Percentiles rank a stretch among this genome's conserved stretches.
phyloP scores from a whole-genome alignment of 768 basidiomycete species.

The Amanita pallidorosea region DNA sequence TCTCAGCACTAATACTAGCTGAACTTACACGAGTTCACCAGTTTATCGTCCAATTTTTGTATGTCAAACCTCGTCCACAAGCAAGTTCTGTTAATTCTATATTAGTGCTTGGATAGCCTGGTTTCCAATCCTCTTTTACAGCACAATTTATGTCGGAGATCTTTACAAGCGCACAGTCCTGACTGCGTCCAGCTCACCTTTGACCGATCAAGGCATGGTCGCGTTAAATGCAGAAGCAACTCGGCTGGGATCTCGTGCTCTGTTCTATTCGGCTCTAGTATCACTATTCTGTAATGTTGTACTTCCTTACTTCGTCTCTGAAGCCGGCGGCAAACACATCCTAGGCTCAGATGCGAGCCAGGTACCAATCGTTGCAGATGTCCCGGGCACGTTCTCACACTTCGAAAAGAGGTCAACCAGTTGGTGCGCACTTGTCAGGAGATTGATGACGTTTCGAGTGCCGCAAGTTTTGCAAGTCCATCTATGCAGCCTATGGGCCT shows the following conservation, averaged over 20 bases:
- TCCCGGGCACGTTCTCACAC: not conserved
- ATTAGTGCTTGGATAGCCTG: slow-evolving; percentile 75
- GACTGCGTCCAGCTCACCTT: slow-evolving; percentile 15
- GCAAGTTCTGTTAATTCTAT: not conserved
- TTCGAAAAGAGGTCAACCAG: not conserved
- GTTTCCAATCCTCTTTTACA: slow-evolving; percentile 90
- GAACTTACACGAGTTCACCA: slow-evolving; percentile 15
- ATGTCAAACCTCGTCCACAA: slow-evolving; percentile 6
- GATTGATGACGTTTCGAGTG: slow-evolving; percentile 15
- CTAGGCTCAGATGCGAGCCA: not conserved
- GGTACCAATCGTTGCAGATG: not conserved
- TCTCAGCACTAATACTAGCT: not conserved
- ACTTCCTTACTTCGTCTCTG: slow-evolving; percentile 54
- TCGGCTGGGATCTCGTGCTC: slow-evolving; percentile 72
- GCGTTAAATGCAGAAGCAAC: slow-evolving; percentile 59
- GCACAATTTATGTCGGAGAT: slow-evolving; percentile 80
- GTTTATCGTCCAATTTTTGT: slow-evolving; percentile 81
- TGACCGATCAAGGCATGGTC: slow-evolving; percentile 15
- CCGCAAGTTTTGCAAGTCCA: slow-evolving; percentile 43
- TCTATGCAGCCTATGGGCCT: slow-evolving; percentile 67
- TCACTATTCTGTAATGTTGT: slow-evolving; percentile 57
- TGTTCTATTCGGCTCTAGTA: slow-evolving; percentile 69
- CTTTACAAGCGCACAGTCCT: slow-evolving; percentile 47
- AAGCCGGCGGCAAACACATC: slow-evolving; percentile 11
- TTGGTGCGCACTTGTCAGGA: not conserved